Percentiles rank a stretch among this genome's conserved stretches.
phyloP scores from a whole-genome alignment of 164 flowering plant genomes.

The Litsea cubeba region DNA sequence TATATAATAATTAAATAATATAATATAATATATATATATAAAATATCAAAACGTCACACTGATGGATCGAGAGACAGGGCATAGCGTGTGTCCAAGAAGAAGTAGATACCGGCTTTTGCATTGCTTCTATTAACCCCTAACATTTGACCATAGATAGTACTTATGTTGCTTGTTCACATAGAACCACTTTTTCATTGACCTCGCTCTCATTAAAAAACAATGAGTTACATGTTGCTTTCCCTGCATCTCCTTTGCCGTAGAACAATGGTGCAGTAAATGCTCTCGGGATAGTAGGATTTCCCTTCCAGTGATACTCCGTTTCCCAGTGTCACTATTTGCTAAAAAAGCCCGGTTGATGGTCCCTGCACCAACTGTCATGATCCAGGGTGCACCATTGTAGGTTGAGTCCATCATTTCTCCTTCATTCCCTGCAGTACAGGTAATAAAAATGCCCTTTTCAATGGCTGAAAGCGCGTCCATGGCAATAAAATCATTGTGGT shows the following conservation, averaged over 20 bases:
- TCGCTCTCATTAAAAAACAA: conserved; percentile 17
- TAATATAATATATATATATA: too few species aligned
- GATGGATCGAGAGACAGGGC: background rate
- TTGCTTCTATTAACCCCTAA: conserved; percentile 14
- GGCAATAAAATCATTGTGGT: conserved; percentile 27
- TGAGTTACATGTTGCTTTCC: conserved; percentile 13
- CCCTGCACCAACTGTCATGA: too few species aligned
- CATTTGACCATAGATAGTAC: conserved; percentile 8
- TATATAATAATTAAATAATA: too few species aligned
- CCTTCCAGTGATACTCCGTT: too few species aligned
- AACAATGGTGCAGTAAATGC: conserved; percentile 18
- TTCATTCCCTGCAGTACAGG: conserved; percentile 28
- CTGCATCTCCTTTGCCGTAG: conserved; percentile 15
- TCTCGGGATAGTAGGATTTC: conserved; percentile 23
- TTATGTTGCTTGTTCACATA: conserved; percentile 11
- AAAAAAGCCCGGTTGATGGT: too few species aligned
- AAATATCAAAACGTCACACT: too few species aligned
- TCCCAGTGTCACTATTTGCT: too few species aligned
- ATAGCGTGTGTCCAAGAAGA: background rate
- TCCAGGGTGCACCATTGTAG: too few species aligned
- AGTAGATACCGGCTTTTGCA: conserved; percentile 23
- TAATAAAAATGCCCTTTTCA: conserved; percentile 40
- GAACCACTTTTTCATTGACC: conserved; percentile 25
- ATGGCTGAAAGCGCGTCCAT: conserved; percentile 42
- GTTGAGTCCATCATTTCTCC: conserved; percentile 11